phyloP scores from a whole-genome alignment of 108 stramenopile genomes.

The Skeletonema potamos region DNA sequence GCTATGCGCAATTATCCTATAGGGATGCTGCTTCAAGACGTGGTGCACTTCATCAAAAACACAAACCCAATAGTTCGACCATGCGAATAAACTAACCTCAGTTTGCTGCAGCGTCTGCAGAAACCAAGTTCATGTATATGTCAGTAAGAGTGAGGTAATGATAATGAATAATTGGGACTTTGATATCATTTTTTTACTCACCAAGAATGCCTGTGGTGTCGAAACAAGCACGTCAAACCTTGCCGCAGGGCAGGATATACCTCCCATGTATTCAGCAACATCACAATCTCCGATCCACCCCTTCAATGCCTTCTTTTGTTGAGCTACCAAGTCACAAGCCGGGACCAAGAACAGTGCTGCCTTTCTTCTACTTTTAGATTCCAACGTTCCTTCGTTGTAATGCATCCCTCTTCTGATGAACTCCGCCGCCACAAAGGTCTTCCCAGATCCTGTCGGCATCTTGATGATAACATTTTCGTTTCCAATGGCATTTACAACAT shows the following conservation, averaged over 20 bases:
- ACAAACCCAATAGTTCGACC: conserved; percentile 35
- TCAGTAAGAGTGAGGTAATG: not conserved
- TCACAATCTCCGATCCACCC: conserved; percentile 20
- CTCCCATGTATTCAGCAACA: conserved; percentile 33
- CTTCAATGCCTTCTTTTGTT: conserved; percentile 31
- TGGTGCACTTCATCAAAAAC: conserved; percentile 66
- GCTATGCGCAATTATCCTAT: conserved; percentile 54
- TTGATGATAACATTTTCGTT: conserved; percentile 43
- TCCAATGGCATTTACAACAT: conserved; percentile 40
- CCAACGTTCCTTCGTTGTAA: not conserved
- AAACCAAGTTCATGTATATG: not conserved
- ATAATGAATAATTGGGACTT: not conserved
- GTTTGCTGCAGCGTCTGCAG: conserved; percentile 26
- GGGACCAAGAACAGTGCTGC: conserved; percentile 44
- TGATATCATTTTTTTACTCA: conserved; percentile 1
- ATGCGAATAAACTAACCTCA: conserved; percentile 12
- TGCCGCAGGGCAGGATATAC: conserved; percentile 13
- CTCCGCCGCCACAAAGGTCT: conserved; percentile 51
- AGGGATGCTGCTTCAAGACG: conserved; percentile 61
- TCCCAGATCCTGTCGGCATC: conserved; percentile 51
- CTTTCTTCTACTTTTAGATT: not conserved
- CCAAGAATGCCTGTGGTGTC: conserved; percentile 50
- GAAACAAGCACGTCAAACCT: conserved; percentile 48
- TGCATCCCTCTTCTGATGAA: conserved; percentile 19
- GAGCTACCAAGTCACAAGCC: conserved; percentile 36